A percentile compares a stretch with the other conserved stretches of the same genome.
These are phyloP conservation scores for Vachellia collinsii DNA, from an alignment of 306 rosid species.

Conservation along the genomic window DNA sequence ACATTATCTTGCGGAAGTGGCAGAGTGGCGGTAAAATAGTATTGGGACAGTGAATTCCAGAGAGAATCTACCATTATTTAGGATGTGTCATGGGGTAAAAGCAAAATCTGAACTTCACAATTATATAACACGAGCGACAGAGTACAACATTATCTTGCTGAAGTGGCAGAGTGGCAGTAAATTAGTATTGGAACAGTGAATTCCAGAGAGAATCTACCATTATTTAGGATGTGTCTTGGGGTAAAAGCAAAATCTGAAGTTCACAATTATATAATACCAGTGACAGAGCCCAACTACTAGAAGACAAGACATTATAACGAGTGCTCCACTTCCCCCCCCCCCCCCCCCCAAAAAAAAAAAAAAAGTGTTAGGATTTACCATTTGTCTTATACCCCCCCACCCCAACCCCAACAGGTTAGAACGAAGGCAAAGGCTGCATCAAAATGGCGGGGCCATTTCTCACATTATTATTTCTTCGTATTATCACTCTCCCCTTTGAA, in stretches of 20 bases:
- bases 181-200: neutral
- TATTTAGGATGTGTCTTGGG: slow-evolving; percentile 3
- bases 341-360: neutral
- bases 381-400: slow-evolving; percentile 43
- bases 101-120: slow-evolving; percentile 32
- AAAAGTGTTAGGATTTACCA: slow-evolving; percentile 39
- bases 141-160: slow-evolving; percentile 10
- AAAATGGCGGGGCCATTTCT: slow-evolving; percentile 31
- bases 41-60: neutral
- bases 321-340: slow-evolving; percentile 16
- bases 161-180: neutral
- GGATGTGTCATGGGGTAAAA: slow-evolving; percentile 14
- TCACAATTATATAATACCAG: neutral
- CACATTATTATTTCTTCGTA: neutral
- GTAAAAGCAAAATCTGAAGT: slow-evolving; percentile 36
- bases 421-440: slow-evolving; percentile 57
- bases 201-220: neutral
- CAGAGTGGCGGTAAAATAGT: slow-evolving; percentile 15
- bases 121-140: slow-evolving; percentile 26
- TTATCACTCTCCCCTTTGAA: neutral
- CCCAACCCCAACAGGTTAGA: slow-evolving; percentile 19
- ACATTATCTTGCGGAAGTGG: neutral
- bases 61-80: neutral
- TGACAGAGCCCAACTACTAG: slow-evolving; percentile 35
- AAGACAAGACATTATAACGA: slow-evolving; percentile 40